Evolutionary conservation across 176 grass and related monocot species (phyloP), one percentile per base, ranked within the genome.

Genomic region (Carex myosuroides): DNA sequence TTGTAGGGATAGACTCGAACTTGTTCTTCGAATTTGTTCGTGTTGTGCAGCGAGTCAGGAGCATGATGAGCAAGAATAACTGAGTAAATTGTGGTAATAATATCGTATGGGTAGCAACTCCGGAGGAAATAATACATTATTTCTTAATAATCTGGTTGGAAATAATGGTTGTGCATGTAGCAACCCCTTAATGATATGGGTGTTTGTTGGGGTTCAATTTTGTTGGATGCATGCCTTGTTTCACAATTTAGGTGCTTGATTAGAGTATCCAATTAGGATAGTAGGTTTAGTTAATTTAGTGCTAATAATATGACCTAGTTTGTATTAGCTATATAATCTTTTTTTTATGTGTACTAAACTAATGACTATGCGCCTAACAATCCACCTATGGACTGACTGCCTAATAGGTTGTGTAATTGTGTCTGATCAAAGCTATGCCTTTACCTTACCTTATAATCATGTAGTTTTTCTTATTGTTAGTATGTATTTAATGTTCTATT

Each of bases 21-120:
- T 61, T 22, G 11, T 95, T 92, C 70, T 92, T 70, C 74, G 91
- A 99, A 62, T 99, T 79, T 79, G 78, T 89, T 22, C 92, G 96
- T 60, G 88, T 95, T 86, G 80, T 92, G 76, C 79, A 92, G 21
- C 83, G 85, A 81, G 88, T 93, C n/a, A 89, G 90, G 73, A 22
- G 80, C 48, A 85, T 90, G 11, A 85, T 89, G 66, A 88, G 86
- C 58, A 39, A 81, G 30, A 89, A 41, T 66, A 80, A 62, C 4
- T 85, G 70, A 87, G 46, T 76, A 54, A 55, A 29, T 55, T 3
- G 3, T 5, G 46, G 5, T 44, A 55, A 76, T 30, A 76, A 56
- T 56, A 76, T 29, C 2, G 4, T 73, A 20, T 73, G 13, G 8
- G 73, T 17, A 18, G 46, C 2, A 56, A 26, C 5, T 11, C 21